Conservation (phyloP, 192 early-diverging fungal genomes). For the Funneliformis mosseae region DNA sequence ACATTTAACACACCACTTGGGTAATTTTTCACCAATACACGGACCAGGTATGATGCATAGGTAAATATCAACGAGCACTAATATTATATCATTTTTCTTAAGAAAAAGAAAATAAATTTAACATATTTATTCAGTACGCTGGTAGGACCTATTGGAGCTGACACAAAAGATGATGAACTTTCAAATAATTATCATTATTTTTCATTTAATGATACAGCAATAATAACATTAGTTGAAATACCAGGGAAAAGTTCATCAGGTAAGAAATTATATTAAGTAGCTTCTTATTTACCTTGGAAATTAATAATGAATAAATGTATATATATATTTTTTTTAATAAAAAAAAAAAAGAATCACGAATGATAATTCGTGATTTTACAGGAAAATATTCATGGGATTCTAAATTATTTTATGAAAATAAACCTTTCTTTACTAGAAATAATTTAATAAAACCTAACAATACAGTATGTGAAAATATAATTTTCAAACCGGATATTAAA, state of each 20-base stretch:
- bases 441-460: constrained; percentile 10
- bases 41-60: constrained; percentile 62
- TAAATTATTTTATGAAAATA: constrained; percentile 65
- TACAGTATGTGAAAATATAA: constrained; percentile 42
- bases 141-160: constrained; percentile 39
- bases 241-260: constrained; percentile 45
- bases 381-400: constrained; percentile 85
- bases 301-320: background rate
- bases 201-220: constrained; percentile 68
- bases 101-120: background rate
- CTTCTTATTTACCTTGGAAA: background rate
- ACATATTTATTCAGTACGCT: constrained; percentile 38
- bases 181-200: constrained; percentile 67
- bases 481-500: constrained; percentile 38
- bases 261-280: constrained; percentile 33
- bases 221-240: constrained; percentile 74
- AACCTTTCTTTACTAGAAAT: background rate
- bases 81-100: background rate
- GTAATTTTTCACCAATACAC: constrained; percentile 68
- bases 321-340: background rate
- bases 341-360: constrained; percentile 44
- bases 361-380: constrained; percentile 74
- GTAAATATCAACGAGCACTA: constrained; percentile 32
- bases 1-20: constrained; percentile 69
- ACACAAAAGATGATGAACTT: constrained; percentile 44